A percentile compares a stretch with the other conserved stretches of the same genome.
Conservation (phyloP, 106 monocot genomes). For the Apostasia shenzhenica region DNA sequence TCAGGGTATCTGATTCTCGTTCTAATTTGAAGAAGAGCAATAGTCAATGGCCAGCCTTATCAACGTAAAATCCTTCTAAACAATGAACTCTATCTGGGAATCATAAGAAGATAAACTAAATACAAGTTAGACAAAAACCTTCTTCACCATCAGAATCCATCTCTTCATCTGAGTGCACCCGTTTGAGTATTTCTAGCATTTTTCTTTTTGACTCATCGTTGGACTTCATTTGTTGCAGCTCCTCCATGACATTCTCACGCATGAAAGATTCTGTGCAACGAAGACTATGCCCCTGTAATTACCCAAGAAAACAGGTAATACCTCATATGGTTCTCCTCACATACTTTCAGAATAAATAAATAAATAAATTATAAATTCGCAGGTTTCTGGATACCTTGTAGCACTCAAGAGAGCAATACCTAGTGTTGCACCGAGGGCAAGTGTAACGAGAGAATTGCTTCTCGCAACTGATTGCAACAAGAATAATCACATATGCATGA, state of each 20-base stretch:
- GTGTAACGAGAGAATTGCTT: slow-evolving; percentile 94
- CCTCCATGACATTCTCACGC: slow-evolving; percentile 87
- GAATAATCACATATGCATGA: neutral
- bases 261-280: slow-evolving; percentile 97
- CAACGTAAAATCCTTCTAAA: neutral
- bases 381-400: slow-evolving; percentile 51
- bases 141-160: slow-evolving; percentile 35
- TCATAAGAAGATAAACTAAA: neutral
- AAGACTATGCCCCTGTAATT: slow-evolving; percentile 52
- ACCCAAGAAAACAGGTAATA: neutral
- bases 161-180: slow-evolving; percentile 80
- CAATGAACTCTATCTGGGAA: neutral
- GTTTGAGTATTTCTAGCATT: slow-evolving; percentile 81
- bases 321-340: neutral
- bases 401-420: slow-evolving; percentile 91
- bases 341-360: neutral
- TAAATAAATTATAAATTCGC: neutral
- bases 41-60: neutral
- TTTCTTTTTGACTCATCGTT: slow-evolving; percentile 71
- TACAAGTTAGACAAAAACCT: neutral
- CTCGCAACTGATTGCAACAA: slow-evolving; percentile 53
- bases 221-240: slow-evolving; percentile 61
- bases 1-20: too few species aligned
- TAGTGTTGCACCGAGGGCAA: slow-evolving; percentile 84
- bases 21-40: too few species aligned